Evolutionary conservation across 2,329 filamentous ascomycete genomes (phyloP), one percentile per base, ranked within the genome.

Genomic region (Rutstroemia sp.): DNA sequence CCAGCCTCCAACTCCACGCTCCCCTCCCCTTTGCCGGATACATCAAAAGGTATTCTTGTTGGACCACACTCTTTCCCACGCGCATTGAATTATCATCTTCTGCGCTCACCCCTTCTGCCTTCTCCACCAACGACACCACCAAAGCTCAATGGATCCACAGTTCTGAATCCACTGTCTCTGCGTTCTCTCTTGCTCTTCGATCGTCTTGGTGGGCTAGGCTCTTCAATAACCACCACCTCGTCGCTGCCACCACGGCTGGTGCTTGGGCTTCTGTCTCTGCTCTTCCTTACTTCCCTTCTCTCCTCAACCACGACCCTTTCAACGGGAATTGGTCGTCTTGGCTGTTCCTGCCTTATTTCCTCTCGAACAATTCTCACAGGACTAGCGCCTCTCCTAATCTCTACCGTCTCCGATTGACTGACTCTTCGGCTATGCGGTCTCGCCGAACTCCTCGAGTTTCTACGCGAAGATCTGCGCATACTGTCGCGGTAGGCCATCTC

Each of bases 141-240:
- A 63, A 65, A 68, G 1, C 62, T 58, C 23, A 48, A 16, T 4
- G 68, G 68, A 61, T 70, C 68, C 21, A 70, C 67, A 19, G 65
- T 65, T 56, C 68, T 61, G 46, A 63, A 69, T 9, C 68, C 67
- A 57, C 68, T 67, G 3, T 66, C 62, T 44, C 62, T 57, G 48
- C 59, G 61, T 25, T 61, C 59, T 45, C 63, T 57, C 42, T 61
- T 58, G 51, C 62, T 65, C 61, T 65, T 70, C 54, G 61, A 65
- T 52, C 65, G 58, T 30, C 66, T 61, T 19, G 67, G 68, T 42
- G 65, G 67, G 38, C 64, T 67, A 58, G 68, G 65, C 48, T 71
- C 68, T 61, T 70, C 69, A 50, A 69, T 68, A 3, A 71, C 68
- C 7, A 70, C 65, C 19, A 71, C 65, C 60, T 70, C 68, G 58